A percentile compares a stretch with the other conserved stretches of the same genome.
phyloP scores from a whole-genome alignment of 495 filamentous ascomycete genomes.

The Xylaria longipes region DNA sequence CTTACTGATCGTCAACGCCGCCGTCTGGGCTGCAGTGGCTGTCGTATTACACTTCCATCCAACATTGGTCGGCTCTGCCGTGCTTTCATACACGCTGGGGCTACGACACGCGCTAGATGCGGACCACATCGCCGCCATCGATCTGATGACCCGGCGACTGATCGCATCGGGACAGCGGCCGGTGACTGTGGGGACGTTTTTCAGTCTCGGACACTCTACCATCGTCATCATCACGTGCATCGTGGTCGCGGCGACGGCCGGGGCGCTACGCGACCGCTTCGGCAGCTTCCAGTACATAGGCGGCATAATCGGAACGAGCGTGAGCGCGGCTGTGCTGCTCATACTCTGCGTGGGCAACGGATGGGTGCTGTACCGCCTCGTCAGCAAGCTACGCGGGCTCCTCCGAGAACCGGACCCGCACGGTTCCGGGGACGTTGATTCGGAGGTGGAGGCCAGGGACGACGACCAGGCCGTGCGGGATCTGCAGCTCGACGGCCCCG shows the following conservation, averaged over 20 bases:
- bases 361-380: constrained; percentile 81
- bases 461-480: constrained; percentile 61
- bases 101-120: constrained; percentile 94
- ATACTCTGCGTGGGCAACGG: constrained; percentile 82
- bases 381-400: constrained; percentile 68
- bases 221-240: constrained; percentile 92
- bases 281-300: constrained; percentile 82
- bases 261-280: constrained; percentile 79
- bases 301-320: constrained; percentile 83
- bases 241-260: constrained; percentile 87
- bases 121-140: constrained; percentile 96
- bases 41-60: constrained; percentile 66
- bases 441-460: constrained; percentile 26
- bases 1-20: constrained; percentile 68
- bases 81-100: constrained; percentile 87
- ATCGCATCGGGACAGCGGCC: constrained; percentile 84
- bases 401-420: constrained; percentile 45
- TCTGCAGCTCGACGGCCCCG: constrained; percentile 77
- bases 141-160: constrained; percentile 92
- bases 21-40: constrained; percentile 75
- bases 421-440: constrained; percentile 27
- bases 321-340: constrained; percentile 82
- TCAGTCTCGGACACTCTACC: constrained; percentile 92
- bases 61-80: constrained; percentile 75
- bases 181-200: constrained; percentile 95